phyloP scores from a whole-genome alignment of 345 rosid genomes.

The Dovyalis caffra region DNA sequence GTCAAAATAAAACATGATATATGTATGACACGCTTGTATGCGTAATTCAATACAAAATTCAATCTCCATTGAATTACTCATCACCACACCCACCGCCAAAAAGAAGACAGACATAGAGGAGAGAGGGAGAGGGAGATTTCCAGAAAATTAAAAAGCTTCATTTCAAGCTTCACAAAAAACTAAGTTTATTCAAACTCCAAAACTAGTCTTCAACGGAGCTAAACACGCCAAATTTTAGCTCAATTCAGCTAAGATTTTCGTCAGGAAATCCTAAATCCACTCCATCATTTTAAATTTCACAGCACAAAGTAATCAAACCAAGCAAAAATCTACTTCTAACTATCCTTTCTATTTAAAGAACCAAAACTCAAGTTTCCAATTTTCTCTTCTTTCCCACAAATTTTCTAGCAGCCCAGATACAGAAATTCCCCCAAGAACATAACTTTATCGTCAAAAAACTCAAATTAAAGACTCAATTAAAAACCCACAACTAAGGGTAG shows the following conservation, averaged over 20 bases:
- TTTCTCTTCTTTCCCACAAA: not conserved
- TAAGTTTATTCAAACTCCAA: not conserved
- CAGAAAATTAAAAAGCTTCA: not conserved
- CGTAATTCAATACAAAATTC: not conserved
- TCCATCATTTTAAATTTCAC: not conserved
- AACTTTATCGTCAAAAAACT: not conserved
- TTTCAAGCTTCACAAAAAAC: not conserved
- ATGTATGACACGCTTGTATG: not conserved
- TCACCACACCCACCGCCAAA: not conserved
- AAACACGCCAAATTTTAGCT: not conserved
- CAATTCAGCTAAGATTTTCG: conserved; percentile 11
- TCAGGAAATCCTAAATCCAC: conserved; percentile 7
- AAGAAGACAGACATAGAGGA: no score
- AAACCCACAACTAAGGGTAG: not conserved
- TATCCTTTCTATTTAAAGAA: not conserved
- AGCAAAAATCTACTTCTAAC: not conserved
- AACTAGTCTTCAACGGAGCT: not conserved
- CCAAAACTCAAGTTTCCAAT: not conserved
- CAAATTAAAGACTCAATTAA: not conserved
- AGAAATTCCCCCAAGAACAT: not conserved
- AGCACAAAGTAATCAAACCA: not conserved
- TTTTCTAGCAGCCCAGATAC: conserved; percentile 15
- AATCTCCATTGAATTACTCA: not conserved
- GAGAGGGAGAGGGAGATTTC: not conserved
- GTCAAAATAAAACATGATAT: conserved; percentile 1